Conservation (phyloP, 306 rosid species). For the Vigna reflexopilosa region DNA sequence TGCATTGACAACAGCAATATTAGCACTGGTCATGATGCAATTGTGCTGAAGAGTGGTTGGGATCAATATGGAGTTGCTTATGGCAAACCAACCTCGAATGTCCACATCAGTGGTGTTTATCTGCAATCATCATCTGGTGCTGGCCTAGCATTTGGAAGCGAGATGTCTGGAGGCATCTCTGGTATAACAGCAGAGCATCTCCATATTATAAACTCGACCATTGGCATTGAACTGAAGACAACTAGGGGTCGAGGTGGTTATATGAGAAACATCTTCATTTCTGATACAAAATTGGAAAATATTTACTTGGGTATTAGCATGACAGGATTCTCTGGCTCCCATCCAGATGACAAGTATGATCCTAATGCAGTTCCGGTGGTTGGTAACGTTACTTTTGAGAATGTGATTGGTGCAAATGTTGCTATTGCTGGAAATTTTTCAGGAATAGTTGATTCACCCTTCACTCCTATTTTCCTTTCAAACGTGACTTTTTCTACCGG, state of each 20-base stretch:
- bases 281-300: conserved; percentile 49
- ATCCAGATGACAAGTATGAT: conserved; percentile 69
- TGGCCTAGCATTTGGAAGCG: conserved; percentile 66
- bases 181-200: conserved; percentile 50
- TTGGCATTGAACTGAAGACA: conserved; percentile 64
- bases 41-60: conserved; percentile 79
- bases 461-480: conserved; percentile 57
- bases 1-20: conserved; percentile 72
- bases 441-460: conserved; percentile 55
- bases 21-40: conserved; percentile 64
- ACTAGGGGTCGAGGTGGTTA: conserved; percentile 72
- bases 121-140: conserved; percentile 62
- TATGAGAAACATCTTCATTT: conserved; percentile 51
- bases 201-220: conserved; percentile 47
- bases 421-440: conserved; percentile 62
- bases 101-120: conserved; percentile 55
- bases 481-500: conserved; percentile 52
- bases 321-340: conserved; percentile 58
- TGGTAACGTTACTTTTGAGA: conserved; percentile 50
- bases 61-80: conserved; percentile 68
- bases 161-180: conserved; percentile 78
- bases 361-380: conserved; percentile 60
- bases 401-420: conserved; percentile 56
- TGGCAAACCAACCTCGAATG: conserved; percentile 58
- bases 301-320: conserved; percentile 51